phyloP scores from a whole-genome alignment of 192 early-diverging fungal genomes.

The Linnemannia schmuckeri region DNA sequence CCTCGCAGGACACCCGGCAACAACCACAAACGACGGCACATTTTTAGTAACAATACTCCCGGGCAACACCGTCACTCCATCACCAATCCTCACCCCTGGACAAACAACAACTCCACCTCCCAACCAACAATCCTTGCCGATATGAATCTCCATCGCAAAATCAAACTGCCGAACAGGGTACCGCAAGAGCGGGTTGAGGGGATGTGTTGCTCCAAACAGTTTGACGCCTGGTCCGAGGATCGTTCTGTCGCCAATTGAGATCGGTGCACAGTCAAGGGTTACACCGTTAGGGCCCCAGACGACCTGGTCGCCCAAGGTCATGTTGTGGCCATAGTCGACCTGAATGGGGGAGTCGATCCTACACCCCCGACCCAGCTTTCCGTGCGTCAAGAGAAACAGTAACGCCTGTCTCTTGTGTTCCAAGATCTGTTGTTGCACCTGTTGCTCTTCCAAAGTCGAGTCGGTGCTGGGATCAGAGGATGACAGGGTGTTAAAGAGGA shows the following conservation, averaged over 20 bases:
- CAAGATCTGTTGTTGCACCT: background rate
- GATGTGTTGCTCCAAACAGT: constrained; percentile 76
- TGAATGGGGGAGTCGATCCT: constrained; percentile 72
- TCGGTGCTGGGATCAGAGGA: background rate
- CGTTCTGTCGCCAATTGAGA: constrained; percentile 76
- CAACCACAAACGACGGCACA: constrained; percentile 79
- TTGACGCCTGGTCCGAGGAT: constrained; percentile 78
- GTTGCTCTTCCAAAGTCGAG: background rate
- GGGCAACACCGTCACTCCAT: constrained; percentile 72
- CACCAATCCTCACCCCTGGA: constrained; percentile 85
- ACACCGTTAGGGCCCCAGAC: constrained; percentile 17
- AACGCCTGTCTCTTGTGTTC: background rate
- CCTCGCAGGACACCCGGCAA: constrained; percentile 83
- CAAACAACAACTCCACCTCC: constrained; percentile 80
- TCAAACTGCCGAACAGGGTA: constrained; percentile 15
- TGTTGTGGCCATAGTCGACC: constrained; percentile 81
- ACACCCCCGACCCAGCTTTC: constrained; percentile 56
- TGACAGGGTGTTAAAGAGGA: background rate
- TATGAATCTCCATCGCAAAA: constrained; percentile 50
- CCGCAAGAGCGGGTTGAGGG: constrained; percentile 64
- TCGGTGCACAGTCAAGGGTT: constrained; percentile 76
- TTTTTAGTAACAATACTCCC: constrained; percentile 87
- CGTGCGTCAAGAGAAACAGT: background rate
- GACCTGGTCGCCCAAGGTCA: constrained; percentile 71
- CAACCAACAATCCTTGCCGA: constrained; percentile 87